phyloP scores from a whole-genome alignment of 177 flowering plant species.

The Vitis hybrid region DNA sequence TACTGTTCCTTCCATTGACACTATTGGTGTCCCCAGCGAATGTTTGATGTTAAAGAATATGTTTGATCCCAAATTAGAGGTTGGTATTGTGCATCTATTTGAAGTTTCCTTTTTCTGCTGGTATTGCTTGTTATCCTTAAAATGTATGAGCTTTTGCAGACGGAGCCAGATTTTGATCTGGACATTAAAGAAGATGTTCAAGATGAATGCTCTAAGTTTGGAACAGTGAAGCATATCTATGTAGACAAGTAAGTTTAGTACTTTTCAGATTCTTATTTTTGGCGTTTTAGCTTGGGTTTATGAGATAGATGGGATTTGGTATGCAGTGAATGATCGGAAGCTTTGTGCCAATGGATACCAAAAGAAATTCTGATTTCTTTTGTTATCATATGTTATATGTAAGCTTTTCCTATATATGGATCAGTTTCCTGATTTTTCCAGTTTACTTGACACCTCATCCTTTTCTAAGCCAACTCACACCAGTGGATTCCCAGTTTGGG shows the following conservation, averaged over 20 bases:
- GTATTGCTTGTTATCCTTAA: neutral
- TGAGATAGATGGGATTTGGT: too few relatives aligned
- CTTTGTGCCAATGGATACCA: too few relatives aligned
- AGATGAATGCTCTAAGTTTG: conserved; percentile 77
- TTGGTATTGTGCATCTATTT: conserved; percentile 19
- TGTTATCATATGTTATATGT: too few relatives aligned
- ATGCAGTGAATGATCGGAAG: too few relatives aligned
- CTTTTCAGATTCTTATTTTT: neutral
- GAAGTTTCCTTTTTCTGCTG: neutral
- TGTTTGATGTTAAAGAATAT: conserved; percentile 83
- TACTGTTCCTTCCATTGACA: conserved; percentile 42
- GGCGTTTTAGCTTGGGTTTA: neutral
- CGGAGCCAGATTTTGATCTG: conserved; percentile 86
- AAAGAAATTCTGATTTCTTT: too few relatives aligned
- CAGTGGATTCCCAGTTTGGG: too few relatives aligned
- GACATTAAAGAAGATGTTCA: conserved; percentile 88
- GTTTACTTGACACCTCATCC: too few relatives aligned
- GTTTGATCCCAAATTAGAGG: conserved; percentile 91
- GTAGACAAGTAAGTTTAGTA: conserved; percentile 74
- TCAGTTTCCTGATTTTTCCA: too few relatives aligned
- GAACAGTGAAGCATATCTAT: conserved; percentile 59
- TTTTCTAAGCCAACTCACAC: too few relatives aligned
- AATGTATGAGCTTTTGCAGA: conserved; percentile 37
- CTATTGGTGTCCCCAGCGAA: conserved; percentile 80
- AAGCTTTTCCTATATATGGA: too few relatives aligned